Evolutionary conservation across 148 eudicot species (phyloP).

Genomic region (Selenicereus undatus): DNA sequence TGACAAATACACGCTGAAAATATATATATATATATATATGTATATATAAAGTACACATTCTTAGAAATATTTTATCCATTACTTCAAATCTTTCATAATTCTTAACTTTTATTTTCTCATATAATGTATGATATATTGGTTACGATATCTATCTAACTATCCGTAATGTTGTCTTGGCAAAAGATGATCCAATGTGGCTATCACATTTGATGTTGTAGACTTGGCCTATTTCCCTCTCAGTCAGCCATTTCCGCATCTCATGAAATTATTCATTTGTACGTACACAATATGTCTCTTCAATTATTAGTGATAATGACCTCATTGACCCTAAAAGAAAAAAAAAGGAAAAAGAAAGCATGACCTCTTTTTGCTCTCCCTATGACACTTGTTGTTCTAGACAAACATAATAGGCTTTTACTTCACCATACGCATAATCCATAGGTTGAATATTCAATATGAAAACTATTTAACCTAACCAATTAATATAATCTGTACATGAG

Average conservation of each 20-base stretch:
- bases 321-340: neutral
- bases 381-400: conserved; percentile 24
- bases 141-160: no score
- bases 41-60: no score
- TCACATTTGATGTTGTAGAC: no score
- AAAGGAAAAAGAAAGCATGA: conserved; percentile 1
- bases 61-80: no score
- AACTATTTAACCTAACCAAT: neutral
- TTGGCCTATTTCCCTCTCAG: neutral
- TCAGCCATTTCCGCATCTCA: neutral
- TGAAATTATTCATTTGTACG: neutral
- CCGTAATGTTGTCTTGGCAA: no score
- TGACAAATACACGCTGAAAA: no score
- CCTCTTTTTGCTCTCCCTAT: conserved; percentile 18
- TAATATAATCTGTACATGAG: neutral
- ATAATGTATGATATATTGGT: no score
- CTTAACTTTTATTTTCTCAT: no score
- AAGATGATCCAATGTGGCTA: no score
- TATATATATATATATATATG: no score
- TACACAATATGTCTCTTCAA: neutral
- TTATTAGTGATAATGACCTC: conserved; percentile 1
- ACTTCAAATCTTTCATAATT: no score
- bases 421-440: neutral
- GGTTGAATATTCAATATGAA: neutral
- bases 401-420: conserved; percentile 4